Evolutionary conservation across 176 grass and related monocot species (phyloP), one percentile per base, ranked within the genome.

Genomic region (Triticum timopheevii): DNA sequence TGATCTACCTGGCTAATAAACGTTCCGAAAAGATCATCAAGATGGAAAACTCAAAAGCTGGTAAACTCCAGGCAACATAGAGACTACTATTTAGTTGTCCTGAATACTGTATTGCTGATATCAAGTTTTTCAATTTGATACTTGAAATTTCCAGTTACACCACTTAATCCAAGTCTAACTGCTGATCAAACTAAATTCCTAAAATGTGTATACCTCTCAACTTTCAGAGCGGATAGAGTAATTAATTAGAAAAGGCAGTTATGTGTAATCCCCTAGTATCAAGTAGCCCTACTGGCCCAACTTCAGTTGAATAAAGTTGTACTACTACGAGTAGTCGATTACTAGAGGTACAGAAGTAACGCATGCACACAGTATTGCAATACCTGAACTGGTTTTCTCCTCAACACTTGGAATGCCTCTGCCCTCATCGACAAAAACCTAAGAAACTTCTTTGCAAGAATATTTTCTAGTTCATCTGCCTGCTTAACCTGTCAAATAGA

Each of bases 311-410:
- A 77, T 10, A 61, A 19, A 70, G 36, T 54, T 78, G 15, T 82
- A 76, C 4, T 77, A 56, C 4, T 68, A 34, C 0, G 33, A 62
- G 61, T 56, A 73, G 36, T 59, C 28, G 33, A 47, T 47, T 54
- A 54, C 58, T 75, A 34, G 8, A 77, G 70, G 17, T 34, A 49
- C 77, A 2, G 5, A 85, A 63, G 52, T 72, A 35, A 49, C 20
- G 30, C 24, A 36, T 73, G 52, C n/a, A 45, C 34, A 39, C 31
- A 25, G 73, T 28, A 86, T 45, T 71, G 77, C 22, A 77, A 80
- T 83, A 98, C 96, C 96, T 98, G 96, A 69, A 98, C 96, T 56
- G 93, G 93, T 54, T 98, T 98, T 90, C 96, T 98, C 69, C 96
- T 89, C 87, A 98, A 82, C 40, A 95, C 96, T 89, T 98, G 93